Evolutionary conservation across 192 early-diverging fungal genomes (phyloP), one percentile per base, ranked within the genome.

Genomic region (Coemansia sp.): DNA sequence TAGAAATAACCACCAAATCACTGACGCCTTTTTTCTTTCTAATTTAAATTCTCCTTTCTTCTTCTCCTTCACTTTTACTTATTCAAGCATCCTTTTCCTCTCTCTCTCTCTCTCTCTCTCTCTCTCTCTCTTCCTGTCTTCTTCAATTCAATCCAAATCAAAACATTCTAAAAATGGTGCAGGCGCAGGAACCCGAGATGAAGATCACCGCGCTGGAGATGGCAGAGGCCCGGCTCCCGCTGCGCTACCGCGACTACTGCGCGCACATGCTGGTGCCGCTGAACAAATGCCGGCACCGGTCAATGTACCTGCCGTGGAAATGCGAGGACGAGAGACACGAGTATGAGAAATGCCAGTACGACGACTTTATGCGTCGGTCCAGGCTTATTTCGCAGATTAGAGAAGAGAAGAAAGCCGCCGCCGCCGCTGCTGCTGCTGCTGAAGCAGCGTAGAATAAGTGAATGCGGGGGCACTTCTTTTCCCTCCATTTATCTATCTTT

Each of bases 341-440:
- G 56, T 98, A 93, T 78, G 91, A 93, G 76, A 94, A 97, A 73
- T 98, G 96, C 82, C 92, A 95, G 87, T 97, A 96, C 81, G 92
- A 95, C 65, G 96, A 98, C 61, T 78, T 83, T 71, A 78, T 83
- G 76, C 72, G 77, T 15, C 76, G 81, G 46, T 66, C 77, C 26
- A 83, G 69, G 69, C 74, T 78, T 56, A 69, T 78, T 5, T 65
- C 76, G 12, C 67, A 83, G 67, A 78, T 83, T 41, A 83, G 77
- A 58, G 42, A 77, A 47, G 67, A 67, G 6, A 54, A 41, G 4
- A 32, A 32, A 4, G 0, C 32, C 32, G 32, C 32, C 2, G 32
- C 32, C 32, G 1, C 32, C 4, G 32, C 32, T 32, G 37, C 36
- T 16, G 8, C 41, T 16, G 13, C 51, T 52, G 43, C 51, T 54